These are phyloP conservation scores for Dactylonectria macrodidyma DNA, from an alignment of 2,329 filamentous ascomycete genomes.

Conservation along the genomic window DNA sequence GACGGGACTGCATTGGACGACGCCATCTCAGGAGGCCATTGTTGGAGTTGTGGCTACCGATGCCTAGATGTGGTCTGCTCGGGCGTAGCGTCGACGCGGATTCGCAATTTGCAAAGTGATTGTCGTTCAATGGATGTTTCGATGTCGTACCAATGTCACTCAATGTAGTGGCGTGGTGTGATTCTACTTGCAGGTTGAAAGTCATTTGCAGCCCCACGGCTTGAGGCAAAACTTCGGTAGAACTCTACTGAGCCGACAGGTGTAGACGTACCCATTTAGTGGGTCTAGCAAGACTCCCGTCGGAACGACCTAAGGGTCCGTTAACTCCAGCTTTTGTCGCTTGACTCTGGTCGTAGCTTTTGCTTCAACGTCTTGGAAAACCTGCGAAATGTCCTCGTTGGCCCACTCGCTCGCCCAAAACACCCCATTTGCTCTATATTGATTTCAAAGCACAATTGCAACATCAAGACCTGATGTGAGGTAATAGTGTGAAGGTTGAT, in stretches of 20 bases:
- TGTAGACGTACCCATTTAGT: conserved; percentile 1
- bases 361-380: no score
- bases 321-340: conserved; percentile 28
- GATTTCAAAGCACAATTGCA: not conserved
- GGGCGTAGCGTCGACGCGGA: conserved; percentile 2
- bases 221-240: conserved; percentile 17
- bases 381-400: not conserved
- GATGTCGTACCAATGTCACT: conserved; percentile 44
- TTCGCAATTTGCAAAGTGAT: conserved; percentile 41
- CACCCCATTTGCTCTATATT: not conserved
- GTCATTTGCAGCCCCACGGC: conserved; percentile 10
- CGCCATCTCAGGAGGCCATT: conserved; percentile 59
- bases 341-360: no score
- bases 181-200: conserved; percentile 35
- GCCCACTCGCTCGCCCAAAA: not conserved
- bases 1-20: conserved; percentile 66
- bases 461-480: not conserved
- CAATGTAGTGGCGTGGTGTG: conserved; percentile 41
- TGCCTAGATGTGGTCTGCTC: conserved; percentile 19
- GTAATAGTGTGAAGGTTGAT: not conserved
- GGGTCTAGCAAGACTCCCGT: not conserved
- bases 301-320: conserved; percentile 28
- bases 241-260: not conserved
- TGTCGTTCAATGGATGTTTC: conserved; percentile 20
- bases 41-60: conserved; percentile 33